Evolutionary conservation across 371 early-diverging fungal genomes (phyloP).

Genomic region (Actinomortierella ambigua): DNA sequence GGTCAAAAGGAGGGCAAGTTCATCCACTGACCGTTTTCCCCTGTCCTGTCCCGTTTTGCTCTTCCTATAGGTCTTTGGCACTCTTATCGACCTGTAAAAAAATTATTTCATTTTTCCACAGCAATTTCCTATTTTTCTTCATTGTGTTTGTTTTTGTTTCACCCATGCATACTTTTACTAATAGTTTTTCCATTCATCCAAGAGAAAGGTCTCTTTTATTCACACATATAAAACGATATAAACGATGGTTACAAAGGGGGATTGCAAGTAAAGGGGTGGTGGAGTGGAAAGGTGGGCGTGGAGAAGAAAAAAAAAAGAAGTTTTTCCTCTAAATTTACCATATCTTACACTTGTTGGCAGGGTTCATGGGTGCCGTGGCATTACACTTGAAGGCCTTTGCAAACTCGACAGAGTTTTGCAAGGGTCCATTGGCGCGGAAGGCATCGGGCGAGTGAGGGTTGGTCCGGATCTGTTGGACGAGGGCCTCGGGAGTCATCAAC

Average conservation of each 20-base stretch:
- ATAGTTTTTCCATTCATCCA: neutral
- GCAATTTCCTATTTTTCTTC: neutral
- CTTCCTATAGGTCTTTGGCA: slow-evolving; percentile 34
- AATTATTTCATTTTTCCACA: neutral
- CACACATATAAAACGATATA: too few relatives aligned
- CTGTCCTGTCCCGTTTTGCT: too few relatives aligned
- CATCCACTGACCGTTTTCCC: too few relatives aligned
- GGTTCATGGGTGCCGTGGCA: slow-evolving; percentile 55
- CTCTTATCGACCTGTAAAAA: slow-evolving; percentile 28
- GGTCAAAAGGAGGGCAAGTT: too few relatives aligned
- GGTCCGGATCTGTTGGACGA: slow-evolving; percentile 46
- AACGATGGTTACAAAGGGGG: too few relatives aligned
- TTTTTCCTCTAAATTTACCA: slow-evolving; percentile 44
- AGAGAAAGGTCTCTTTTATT: neutral
- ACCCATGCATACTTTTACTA: neutral
- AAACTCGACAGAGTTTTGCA: slow-evolving; percentile 67
- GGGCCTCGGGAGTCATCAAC: slow-evolving; percentile 47
- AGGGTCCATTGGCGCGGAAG: slow-evolving; percentile 66
- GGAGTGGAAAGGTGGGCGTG: too few relatives aligned
- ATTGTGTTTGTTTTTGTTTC: slow-evolving; percentile 2
- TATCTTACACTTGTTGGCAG: slow-evolving; percentile 52
- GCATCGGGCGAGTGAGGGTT: slow-evolving; percentile 61
- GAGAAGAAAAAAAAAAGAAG: too few relatives aligned
- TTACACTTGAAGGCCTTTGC: slow-evolving; percentile 66
- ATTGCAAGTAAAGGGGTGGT: too few relatives aligned